Evolutionary conservation across 768 basidiomycete genomes (phyloP).

Genomic region (Psilocybe subaeruginosa): DNA sequence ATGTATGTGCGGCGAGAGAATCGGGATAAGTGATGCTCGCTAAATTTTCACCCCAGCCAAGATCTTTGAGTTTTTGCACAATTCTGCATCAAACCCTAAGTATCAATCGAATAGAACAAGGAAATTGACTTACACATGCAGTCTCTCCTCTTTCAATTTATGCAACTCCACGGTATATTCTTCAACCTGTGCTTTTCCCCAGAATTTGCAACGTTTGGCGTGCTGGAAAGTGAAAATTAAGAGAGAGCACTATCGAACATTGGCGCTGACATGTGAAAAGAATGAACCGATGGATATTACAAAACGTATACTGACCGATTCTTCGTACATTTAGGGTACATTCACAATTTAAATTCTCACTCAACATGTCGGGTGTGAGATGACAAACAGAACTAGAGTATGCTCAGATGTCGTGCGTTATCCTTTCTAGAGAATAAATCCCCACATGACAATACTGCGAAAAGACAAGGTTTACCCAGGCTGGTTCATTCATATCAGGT

Average conservation of each 20-base stretch:
- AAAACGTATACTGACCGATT: constrained; percentile 33
- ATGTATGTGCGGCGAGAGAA: constrained; percentile 39
- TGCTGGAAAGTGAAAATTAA: constrained; percentile 31
- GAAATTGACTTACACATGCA: constrained; percentile 39
- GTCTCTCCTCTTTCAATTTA: constrained; percentile 44
- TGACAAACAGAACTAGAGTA: constrained; percentile 11
- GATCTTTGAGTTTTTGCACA: constrained; percentile 42
- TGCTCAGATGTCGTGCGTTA: constrained; percentile 11
- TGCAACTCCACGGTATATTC: constrained; percentile 45
- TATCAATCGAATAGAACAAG: neutral
- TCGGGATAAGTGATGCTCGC: constrained; percentile 39
- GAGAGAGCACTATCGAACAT: too few relatives aligned
- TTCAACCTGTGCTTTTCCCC: constrained; percentile 38
- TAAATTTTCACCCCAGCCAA: constrained; percentile 55
- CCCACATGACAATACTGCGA: constrained; percentile 54
- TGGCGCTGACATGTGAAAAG: too few relatives aligned
- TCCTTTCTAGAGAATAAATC: too few relatives aligned
- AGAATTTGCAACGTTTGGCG: constrained; percentile 39
- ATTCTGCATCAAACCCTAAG: constrained; percentile 36
- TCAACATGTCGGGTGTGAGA: constrained; percentile 33
- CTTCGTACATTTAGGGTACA: constrained; percentile 36
- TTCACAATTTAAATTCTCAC: constrained; percentile 38
- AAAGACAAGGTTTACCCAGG: constrained; percentile 54
- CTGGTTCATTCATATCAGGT: constrained; percentile 48
- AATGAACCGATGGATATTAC: constrained; percentile 32